A percentile compares a stretch with the other conserved stretches of the same genome.
phyloP scores from a whole-genome alignment of 768 basidiomycete species.

The Boletus eberwhitei region DNA sequence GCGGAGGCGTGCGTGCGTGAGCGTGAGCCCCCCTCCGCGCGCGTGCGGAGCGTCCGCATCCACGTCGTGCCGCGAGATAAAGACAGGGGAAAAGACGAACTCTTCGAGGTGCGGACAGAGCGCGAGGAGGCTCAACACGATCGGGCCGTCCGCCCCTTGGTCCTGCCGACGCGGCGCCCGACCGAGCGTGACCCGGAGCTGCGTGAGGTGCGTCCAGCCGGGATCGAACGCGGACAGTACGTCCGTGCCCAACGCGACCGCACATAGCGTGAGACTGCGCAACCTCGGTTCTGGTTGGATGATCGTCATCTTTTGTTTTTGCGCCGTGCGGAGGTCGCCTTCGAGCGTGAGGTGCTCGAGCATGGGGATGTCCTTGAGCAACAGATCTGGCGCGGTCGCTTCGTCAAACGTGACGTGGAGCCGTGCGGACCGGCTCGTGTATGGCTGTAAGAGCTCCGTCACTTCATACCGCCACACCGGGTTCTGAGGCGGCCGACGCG shows the following conservation, averaged over 20 bases:
- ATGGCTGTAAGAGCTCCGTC: conserved; percentile 21
- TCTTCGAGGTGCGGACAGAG: conserved; percentile 21
- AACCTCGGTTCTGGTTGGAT: conserved; percentile 4
- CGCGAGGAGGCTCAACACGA: conserved; percentile 12
- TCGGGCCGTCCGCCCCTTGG: neutral
- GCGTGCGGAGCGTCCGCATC: too few relatives aligned
- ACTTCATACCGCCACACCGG: conserved; percentile 22
- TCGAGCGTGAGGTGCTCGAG: conserved; percentile 18
- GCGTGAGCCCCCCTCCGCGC: neutral
- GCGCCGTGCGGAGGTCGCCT: conserved; percentile 2
- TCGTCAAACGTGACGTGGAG: conserved; percentile 15
- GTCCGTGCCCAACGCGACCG: neutral
- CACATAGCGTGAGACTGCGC: conserved; percentile 12
- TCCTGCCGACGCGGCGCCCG: neutral
- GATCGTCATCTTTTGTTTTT: conserved; percentile 8
- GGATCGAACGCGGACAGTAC: conserved; percentile 9
- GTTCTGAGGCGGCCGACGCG: conserved; percentile 7
- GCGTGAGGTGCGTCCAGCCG: conserved; percentile 16
- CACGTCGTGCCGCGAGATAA: neutral
- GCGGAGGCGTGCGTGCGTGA: conserved; percentile 15
- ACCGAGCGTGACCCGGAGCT: conserved; percentile 4
- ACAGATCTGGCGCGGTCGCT: conserved; percentile 3
- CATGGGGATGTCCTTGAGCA: conserved; percentile 19
- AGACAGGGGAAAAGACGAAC: conserved; percentile 6
- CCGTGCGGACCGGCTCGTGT: conserved; percentile 6